Conservation (phyloP, 768 basidiomycete species). For the Boletus tylopilopsis region DNA sequence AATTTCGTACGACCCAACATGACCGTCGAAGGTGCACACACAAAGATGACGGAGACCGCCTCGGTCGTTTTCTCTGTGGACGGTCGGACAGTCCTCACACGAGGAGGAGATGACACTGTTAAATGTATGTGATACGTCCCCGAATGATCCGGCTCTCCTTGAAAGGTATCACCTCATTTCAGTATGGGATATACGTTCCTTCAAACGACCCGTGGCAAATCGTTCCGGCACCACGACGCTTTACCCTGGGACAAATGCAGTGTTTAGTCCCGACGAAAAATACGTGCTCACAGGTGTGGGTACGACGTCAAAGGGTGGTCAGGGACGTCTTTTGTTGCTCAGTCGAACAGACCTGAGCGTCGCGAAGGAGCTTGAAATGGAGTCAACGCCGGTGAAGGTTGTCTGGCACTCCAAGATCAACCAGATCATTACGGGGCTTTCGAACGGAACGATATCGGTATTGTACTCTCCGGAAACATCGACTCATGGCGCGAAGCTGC, state of each 20-base stretch:
- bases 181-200: constrained; percentile 95
- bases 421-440: constrained; percentile 85
- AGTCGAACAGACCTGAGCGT: constrained; percentile 65
- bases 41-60: constrained; percentile 81
- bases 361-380: constrained; percentile 63
- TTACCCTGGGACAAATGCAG: constrained; percentile 91
- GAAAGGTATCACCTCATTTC: constrained; percentile 4
- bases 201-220: constrained; percentile 84
- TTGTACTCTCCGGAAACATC: constrained; percentile 92
- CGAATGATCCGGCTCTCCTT: not conserved
- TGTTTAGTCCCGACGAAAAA: constrained; percentile 94
- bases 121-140: constrained; percentile 65
- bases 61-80: constrained; percentile 88
- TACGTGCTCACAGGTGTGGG: constrained; percentile 83
- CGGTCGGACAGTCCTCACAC: constrained; percentile 75
- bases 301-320: constrained; percentile 58
- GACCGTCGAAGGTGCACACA: constrained; percentile 83
- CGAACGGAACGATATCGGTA: constrained; percentile 84
- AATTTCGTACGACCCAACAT: constrained; percentile 92
- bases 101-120: constrained; percentile 93
- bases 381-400: constrained; percentile 83
- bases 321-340: constrained; percentile 73
- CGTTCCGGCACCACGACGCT: constrained; percentile 63
- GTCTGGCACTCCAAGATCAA: constrained; percentile 98
- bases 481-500: constrained; percentile 86